Base-by-base conservation (phyloP, 1,139 yeast genomes). In the Keqinozyma sinolaborantium region DNA sequence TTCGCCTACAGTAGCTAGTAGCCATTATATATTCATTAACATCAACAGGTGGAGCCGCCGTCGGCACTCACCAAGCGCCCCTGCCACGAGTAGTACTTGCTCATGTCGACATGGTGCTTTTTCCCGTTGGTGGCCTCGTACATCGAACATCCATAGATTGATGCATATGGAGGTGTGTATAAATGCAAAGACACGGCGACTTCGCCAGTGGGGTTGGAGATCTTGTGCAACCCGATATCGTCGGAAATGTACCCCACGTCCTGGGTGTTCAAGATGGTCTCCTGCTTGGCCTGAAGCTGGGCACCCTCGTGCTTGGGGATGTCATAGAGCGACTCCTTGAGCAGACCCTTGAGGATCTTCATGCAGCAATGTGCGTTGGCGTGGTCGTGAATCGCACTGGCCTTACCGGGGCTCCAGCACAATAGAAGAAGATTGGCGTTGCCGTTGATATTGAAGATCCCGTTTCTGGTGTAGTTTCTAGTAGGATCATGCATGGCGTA, bases 141-240 rank as follows among this genome's bases (percentile, higher is more conserved):
- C 53, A 73, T 70, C 38, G 73, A 63, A 50, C 87, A 81, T 6
- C 88, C 88, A 47, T 70, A 76, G 54, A 75, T 63, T 33, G 81
- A 64, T 4, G 90, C 90, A 53, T 81, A 80, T 7, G 92, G 90
- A 6, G 92, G 88, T 10, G 90, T 82, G 58, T 83, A 83, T 35
- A 83, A 66, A 55, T 83, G 92, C 48, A 83, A 64, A 23, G 84
- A 73, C 7, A 83, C 77, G n/a, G 86, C 78, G n/a, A 64, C 55
- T 24, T 68, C 69, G 25, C 58, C 50, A 0, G 58, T 42, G 5
- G 75, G 73, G 48, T 83, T 83, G 32, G 67, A 59, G 51, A 83
- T 79, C 44, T 74, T 67, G 56, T 83, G 92, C 36, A 80, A 62
- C 0, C 92, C 92, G 28, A 83, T 68, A 16, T 61, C 59, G 53